Evolutionary conservation across 1,139 yeast genomes (phyloP), one percentile per base, ranked within the genome.

Genomic region (Suhomyces coccinellae): DNA sequence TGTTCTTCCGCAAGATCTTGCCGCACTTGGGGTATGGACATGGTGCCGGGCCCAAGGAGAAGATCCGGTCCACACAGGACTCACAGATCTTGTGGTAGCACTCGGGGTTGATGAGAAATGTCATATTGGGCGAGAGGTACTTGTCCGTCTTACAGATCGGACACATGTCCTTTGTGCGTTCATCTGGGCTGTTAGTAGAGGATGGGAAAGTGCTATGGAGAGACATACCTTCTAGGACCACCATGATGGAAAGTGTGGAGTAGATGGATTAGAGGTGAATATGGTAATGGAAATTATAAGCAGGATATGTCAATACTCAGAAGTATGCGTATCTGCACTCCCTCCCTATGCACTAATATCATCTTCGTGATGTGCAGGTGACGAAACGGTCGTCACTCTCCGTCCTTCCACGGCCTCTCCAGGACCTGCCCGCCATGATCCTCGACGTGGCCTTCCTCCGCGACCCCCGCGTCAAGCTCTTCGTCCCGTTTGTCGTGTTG

Each of bases 1-100:
- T 83, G 69, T 89, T 89, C 73, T 87, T 87, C 53, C 99, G 73
- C 51, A 93, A 69, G 11, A 85, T 88, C 71, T 86, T 88, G 43
- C 87, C 91, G 70, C 99, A 93, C 41, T 85, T 84, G 6, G 93
- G 89, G 63, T 90, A 91, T 0, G 99, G 99, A 64, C 99, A 93
- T 22, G 93, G 95, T 0, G 97, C 95, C 0, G 99, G 99, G 5
- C 99, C 99, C 41, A 87, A 69, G 11, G 96, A 83, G 63, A 89
- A 93, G 45, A 93, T 89, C 55, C 98, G 76, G 65, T 91, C 98
- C 37, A 90, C 98, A 67, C 99, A 93, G 3, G 96, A 85, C 61
- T 89, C 97, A 69, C 99, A 93, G 65, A 93, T 93, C 73, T 89
- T 91, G 62, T 93, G 99, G 62, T 95, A 93, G 67, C 99, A 93